These are phyloP conservation scores for Prinsepia uniflora DNA, from an alignment of 306 rosid genomes.

Conservation along the genomic window DNA sequence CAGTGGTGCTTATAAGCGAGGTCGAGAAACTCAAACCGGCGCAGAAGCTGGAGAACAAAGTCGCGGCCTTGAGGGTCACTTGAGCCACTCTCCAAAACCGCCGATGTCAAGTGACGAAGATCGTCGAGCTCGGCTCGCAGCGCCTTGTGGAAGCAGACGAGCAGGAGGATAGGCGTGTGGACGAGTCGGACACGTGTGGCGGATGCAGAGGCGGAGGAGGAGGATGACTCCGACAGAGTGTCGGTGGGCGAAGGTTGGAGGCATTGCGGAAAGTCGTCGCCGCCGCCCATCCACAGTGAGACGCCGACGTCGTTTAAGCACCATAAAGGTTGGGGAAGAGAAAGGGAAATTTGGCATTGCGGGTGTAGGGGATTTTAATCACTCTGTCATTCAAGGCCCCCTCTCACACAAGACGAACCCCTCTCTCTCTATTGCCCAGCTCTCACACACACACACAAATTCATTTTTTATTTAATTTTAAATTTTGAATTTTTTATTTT, in stretches of 20 bases:
- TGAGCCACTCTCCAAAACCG: constrained; percentile 37
- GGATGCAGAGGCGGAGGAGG: neutral
- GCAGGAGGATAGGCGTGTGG: constrained; percentile 61
- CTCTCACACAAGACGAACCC: neutral
- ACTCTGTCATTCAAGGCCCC: constrained; percentile 4
- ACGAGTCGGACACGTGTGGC: constrained; percentile 26
- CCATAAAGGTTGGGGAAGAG: constrained; percentile 51
- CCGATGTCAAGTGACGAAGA: constrained; percentile 40
- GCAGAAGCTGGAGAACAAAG: constrained; percentile 39
- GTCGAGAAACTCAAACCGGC: constrained; percentile 64
- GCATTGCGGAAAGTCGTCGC: constrained; percentile 26
- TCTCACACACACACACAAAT: neutral
- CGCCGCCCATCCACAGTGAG: constrained; percentile 57
- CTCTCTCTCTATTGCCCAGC: neutral
- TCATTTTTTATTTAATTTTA: neutral
- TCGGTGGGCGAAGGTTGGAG: constrained; percentile 5
- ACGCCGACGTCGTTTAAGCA: constrained; percentile 24
- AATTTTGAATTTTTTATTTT: neutral
- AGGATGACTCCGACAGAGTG: constrained; percentile 5
- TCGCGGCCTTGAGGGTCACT: constrained; percentile 13
- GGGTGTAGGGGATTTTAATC: constrained; percentile 16
- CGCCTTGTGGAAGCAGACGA: constrained; percentile 71
- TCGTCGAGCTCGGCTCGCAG: constrained; percentile 56
- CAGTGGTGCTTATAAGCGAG: constrained; percentile 64
- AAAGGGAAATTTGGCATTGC: constrained; percentile 26